Base-by-base conservation (phyloP, 1,139 yeast species). In the Taphrina deformans region DNA sequence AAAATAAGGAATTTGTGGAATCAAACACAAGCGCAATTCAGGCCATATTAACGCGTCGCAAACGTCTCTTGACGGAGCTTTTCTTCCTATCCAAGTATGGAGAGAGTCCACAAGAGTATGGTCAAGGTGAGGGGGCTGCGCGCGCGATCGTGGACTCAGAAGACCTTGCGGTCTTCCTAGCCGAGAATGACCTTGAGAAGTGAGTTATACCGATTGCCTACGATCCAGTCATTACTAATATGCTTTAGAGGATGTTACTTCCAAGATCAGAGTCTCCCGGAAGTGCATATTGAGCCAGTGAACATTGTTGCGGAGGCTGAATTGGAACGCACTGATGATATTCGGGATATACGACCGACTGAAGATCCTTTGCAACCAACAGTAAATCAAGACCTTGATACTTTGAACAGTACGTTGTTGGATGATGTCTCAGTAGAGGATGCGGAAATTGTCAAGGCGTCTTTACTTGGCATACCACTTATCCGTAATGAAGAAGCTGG, bases 201-300 rank as follows among this genome's bases (percentile, higher is more conserved):
- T 55, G 26, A 31, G 51, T 44, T 10, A 31, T 3, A 10, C 2
- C 4, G 14, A 45, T 45, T 12, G 12, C 50, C 27, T 12, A 1
- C n/a, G 23, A 14, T 24, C 35, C 16, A 24, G 7, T 21, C 7
- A 6, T 7, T 12, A 23, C 50, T 44, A 18, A 44, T 18, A 7
- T 10, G 23, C 18, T 7, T 52, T 50, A 68, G 70, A 46, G 70
- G 69, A 1, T 66, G 65, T 40, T 9, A 48, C 14, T 68, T 68
- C 60, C 68, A 68, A 35, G 70, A 68, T 50, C 33, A 63, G 7
- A 68, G 70, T 4, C 55, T 68, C 16, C 70, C 70, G 10, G 41
- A 38, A 18, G 33, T 46, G n/a, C 55, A 33, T 23, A n/a, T 27
- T 31, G 45, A 27, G n/a, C 48, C 55, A 12, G 48, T 46, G 64